Conservation (phyloP, 2,329 filamentous ascomycete genomes). For the Aspergillus persii region DNA sequence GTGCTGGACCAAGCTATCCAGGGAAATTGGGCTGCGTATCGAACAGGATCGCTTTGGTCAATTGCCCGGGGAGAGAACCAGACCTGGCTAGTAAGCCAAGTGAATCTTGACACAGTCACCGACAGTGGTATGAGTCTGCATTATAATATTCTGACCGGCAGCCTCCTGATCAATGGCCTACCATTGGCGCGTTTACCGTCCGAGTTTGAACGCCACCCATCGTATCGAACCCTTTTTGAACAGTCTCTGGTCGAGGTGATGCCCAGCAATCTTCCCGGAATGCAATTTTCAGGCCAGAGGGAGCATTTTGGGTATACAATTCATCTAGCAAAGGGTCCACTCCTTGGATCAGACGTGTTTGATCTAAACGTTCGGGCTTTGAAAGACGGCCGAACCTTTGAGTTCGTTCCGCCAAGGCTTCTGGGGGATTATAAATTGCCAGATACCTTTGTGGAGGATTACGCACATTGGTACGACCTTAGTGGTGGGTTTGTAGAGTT, state of each 20-base stretch:
- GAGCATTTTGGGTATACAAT: constrained; percentile 19
- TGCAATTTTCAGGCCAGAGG: constrained; percentile 23
- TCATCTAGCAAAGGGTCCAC: constrained; percentile 15
- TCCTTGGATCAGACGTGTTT: constrained; percentile 14
- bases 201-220: constrained; percentile 21
- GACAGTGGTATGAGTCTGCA: constrained; percentile 19
- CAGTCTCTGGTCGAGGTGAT: constrained; percentile 20
- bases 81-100: constrained; percentile 6
- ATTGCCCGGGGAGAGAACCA: neutral
- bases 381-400: constrained; percentile 16
- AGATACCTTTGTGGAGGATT: constrained; percentile 37
- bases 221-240: constrained; percentile 27
- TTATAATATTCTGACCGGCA: constrained; percentile 33
- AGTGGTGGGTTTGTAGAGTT: constrained; percentile 29
- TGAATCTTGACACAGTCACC: too few species aligned
- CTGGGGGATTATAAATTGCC: constrained; percentile 30
- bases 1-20: constrained; percentile 16
- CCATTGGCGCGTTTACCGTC: constrained; percentile 29
- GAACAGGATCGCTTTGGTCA: constrained; percentile 8
- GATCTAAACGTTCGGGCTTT: constrained; percentile 36
- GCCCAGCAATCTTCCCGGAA: constrained; percentile 12
- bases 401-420: constrained; percentile 32
- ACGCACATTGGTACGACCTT: constrained; percentile 50
- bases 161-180: constrained; percentile 32
- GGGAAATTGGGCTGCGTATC: constrained; percentile 19